phyloP scores from a whole-genome alignment of 2,329 filamentous ascomycete species.

The Microascus cirrosus region DNA sequence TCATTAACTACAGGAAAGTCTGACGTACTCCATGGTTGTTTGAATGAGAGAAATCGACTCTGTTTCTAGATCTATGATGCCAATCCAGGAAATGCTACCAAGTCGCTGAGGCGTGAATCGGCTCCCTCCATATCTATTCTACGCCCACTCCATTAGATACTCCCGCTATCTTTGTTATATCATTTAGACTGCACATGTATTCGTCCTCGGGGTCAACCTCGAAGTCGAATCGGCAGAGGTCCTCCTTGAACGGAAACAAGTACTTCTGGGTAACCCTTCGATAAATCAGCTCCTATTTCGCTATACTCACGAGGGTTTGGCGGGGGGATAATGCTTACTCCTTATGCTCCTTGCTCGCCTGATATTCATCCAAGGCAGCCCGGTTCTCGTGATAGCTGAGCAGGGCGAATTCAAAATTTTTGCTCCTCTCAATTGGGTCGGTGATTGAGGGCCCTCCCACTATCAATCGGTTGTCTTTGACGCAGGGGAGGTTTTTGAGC shows the following conservation, averaged over 20 bases:
- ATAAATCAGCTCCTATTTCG: neutral
- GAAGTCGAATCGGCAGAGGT: slow-evolving; percentile 42
- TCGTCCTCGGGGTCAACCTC: slow-evolving; percentile 21
- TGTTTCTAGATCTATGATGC: too few species aligned
- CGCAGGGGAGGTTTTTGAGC: slow-evolving; percentile 34
- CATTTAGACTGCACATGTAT: too few species aligned
- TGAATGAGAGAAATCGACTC: too few species aligned
- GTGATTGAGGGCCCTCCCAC: slow-evolving; percentile 43
- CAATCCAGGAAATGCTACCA: too few species aligned
- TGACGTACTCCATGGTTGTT: too few species aligned
- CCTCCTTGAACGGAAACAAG: slow-evolving; percentile 40
- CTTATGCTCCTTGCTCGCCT: neutral
- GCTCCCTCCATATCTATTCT: too few species aligned
- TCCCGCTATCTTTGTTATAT: too few species aligned
- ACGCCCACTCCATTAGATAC: too few species aligned
- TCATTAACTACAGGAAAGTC: too few species aligned
- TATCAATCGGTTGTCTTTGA: slow-evolving; percentile 33
- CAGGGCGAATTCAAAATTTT: slow-evolving; percentile 38
- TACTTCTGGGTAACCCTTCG: slow-evolving; percentile 36
- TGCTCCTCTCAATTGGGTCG: slow-evolving; percentile 36
- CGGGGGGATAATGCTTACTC: neutral
- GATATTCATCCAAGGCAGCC: slow-evolving; percentile 25
- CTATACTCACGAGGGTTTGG: too few species aligned
- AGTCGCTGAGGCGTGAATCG: too few species aligned
- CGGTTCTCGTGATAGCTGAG: slow-evolving; percentile 37